Evolutionary conservation across 169 alveolate genomes (phyloP), one percentile per base, ranked within the genome.

Genomic region (Theileria luwenshuni): DNA sequence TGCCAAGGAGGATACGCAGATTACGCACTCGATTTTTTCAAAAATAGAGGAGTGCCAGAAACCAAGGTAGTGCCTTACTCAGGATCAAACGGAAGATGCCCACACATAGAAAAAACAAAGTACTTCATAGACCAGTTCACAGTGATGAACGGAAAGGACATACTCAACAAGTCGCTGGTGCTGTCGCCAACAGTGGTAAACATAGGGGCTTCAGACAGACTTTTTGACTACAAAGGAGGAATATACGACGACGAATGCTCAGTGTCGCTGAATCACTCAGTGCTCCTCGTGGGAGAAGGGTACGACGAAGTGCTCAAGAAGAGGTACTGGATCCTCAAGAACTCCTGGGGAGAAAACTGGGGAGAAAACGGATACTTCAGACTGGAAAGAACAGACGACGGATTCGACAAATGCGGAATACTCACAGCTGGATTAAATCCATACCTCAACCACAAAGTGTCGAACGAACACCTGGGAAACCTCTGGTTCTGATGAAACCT

Each of bases 1-100:
- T 95, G 98, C 80, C 42, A 76, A 43, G 98, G 98, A 28, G 98
- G 98, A 32, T 61, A 56, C 33, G 72, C 86, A 74, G 90, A 80
- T 72, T 38, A 69, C 25, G 96, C 96, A 42, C 91, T 87, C 86
- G 65, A 85, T 6, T 94, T 92, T 74, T 85, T 90, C 33, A 49
- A 71, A 51, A 70, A 77, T 1, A 59, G 87, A 47, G 96, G 95
- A 42, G 41, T 92, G 15, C 77, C 85, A 51, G 21, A 54, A 52
- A 74, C 85, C 35, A 71, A 85, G 35, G 91, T 77, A 17, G 92
- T 90, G 64, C 94, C 96, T 13, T 93, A 91, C 84, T 80, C 64
- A 8, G 90, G 90, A 27, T 17, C 58, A 30, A 47, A 33, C 23
- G 74, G 77, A 3, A 27, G 28, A 30, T 89, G 93, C 65, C 19